phyloP scores from a whole-genome alignment of 75 land plant species.

The Picea sitchensis region DNA sequence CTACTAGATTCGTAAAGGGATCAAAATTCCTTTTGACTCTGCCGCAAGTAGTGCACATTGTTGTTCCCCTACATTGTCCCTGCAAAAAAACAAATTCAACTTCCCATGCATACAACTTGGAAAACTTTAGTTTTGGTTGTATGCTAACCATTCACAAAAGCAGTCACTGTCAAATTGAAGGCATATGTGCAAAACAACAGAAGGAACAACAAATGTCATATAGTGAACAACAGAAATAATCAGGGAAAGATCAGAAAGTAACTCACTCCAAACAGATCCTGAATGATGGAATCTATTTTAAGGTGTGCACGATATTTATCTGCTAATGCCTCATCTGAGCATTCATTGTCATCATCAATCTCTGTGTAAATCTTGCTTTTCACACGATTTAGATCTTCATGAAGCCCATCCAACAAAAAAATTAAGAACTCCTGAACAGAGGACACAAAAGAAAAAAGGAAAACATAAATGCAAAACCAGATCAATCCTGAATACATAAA shows the following conservation, averaged over 20 bases:
- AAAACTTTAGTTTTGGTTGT: no score
- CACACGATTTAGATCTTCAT: slow-evolving; percentile 32
- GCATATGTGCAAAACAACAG: no score
- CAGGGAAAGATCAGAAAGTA: no score
- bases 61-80: background rate
- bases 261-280: slow-evolving; percentile 17
- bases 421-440: slow-evolving; percentile 21
- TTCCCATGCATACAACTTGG: no score
- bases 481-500: background rate
- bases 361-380: slow-evolving; percentile 24
- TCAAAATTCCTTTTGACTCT: background rate
- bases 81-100: no score
- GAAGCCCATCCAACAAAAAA: slow-evolving; percentile 28
- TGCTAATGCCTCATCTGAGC: slow-evolving; percentile 24
- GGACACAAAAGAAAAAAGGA: no score
- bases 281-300: slow-evolving; percentile 27
- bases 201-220: no score
- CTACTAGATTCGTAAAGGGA: background rate
- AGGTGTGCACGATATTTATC: slow-evolving; percentile 20
- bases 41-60: background rate
- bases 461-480: background rate
- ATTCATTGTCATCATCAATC: slow-evolving; percentile 21
- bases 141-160: no score
- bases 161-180: no score
- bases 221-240: no score